Conservation (phyloP, 148 eudicot genomes). For the Spergularia marina region DNA sequence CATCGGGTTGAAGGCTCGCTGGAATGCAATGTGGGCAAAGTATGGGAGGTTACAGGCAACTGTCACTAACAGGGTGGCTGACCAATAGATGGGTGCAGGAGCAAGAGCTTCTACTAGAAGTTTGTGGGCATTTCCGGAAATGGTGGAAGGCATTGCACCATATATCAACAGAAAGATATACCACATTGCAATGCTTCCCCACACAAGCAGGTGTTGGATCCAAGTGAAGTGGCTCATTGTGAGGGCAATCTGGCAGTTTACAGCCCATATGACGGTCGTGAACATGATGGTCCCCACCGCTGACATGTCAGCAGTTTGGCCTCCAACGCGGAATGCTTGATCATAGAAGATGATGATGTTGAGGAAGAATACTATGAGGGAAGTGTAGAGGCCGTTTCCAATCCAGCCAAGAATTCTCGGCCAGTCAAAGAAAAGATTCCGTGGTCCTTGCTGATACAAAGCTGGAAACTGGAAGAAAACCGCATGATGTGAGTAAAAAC, state of each 20-base stretch:
- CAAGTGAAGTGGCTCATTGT: conserved; percentile 93
- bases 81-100: conserved; percentile 82
- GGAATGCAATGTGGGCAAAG: conserved; percentile 63
- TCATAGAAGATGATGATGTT: conserved; percentile 61
- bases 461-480: conserved; percentile 69
- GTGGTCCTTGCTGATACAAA: conserved; percentile 86
- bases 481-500: background rate
- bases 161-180: conserved; percentile 63
- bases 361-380: conserved; percentile 65
- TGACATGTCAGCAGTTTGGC: conserved; percentile 73
- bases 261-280: conserved; percentile 78
- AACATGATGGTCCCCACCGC: conserved; percentile 80
- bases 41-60: conserved; percentile 59
- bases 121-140: conserved; percentile 46
- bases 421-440: conserved; percentile 89
- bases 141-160: conserved; percentile 38
- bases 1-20: conserved; percentile 62
- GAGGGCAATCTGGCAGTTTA: conserved; percentile 80
- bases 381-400: conserved; percentile 74
- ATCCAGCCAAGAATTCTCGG: conserved; percentile 82
- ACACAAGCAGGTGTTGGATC: conserved; percentile 77
- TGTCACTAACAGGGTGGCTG: conserved; percentile 59
- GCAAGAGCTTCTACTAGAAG: conserved; percentile 61
- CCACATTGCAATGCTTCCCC: conserved; percentile 78
- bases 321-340: conserved; percentile 59